phyloP scores from a whole-genome alignment of 495 filamentous ascomycete genomes.

The Chaetomium tenue region DNA sequence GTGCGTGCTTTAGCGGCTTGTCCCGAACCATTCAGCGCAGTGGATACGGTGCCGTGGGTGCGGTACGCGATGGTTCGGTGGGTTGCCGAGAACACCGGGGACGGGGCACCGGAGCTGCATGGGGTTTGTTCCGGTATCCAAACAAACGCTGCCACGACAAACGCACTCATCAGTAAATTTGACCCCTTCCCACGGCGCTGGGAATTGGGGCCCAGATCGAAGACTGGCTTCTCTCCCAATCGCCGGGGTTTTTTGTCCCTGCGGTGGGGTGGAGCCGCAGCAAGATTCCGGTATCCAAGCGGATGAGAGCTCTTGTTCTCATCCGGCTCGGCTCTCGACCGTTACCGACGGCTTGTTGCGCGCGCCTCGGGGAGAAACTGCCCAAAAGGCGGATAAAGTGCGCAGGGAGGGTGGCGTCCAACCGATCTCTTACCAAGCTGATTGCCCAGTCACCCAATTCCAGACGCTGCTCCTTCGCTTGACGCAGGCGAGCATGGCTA shows the following conservation, averaged over 20 bases:
- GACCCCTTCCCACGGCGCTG: background rate
- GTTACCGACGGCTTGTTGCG: background rate
- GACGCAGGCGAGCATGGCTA: background rate
- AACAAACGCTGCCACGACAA: constrained; percentile 17
- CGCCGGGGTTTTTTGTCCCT: background rate
- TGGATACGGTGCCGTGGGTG: background rate
- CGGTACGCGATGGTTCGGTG: background rate
- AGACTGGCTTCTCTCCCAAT: constrained; percentile 5
- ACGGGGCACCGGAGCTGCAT: background rate
- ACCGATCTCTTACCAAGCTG: background rate
- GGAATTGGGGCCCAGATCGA: background rate
- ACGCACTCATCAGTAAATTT: background rate
- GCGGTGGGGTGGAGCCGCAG: constrained; percentile 2
- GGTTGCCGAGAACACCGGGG: constrained; percentile 21
- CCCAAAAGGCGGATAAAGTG: background rate
- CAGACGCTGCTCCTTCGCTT: background rate
- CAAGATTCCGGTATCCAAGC: constrained; percentile 6
- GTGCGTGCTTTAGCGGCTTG: background rate
- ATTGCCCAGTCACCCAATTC: background rate
- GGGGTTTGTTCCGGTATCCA: constrained; percentile 3
- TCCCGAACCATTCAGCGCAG: background rate
- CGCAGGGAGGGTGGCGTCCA: background rate
- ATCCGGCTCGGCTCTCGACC: constrained; percentile 2
- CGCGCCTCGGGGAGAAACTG: background rate
- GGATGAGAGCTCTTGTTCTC: background rate